phyloP scores from a whole-genome alignment of 116 monocot genomes.

The Papilionanthe hybrid region DNA sequence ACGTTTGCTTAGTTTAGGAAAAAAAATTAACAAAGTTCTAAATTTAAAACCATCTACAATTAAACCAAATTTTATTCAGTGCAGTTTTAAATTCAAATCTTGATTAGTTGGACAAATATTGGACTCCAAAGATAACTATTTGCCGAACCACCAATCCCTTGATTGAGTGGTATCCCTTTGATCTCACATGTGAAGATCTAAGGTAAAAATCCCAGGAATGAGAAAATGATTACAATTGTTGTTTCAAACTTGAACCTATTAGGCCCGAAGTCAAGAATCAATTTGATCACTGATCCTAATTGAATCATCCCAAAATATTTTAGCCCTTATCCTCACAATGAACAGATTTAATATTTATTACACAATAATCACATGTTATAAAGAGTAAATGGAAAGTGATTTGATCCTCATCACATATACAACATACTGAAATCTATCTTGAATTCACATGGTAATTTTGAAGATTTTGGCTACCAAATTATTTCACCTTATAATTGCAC shows the following conservation, averaged over 20 bases:
- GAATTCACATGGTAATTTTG: neutral
- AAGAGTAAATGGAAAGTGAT: too few relatives aligned
- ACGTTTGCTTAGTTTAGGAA: too few relatives aligned
- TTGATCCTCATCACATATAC: neutral
- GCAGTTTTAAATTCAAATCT: neutral
- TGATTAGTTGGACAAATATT: neutral
- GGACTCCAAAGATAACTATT: neutral
- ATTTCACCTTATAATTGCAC: neutral
- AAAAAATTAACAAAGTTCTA: neutral
- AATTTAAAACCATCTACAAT: neutral
- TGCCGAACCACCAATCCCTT: neutral
- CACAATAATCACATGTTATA: too few relatives aligned
- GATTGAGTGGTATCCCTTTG: neutral
- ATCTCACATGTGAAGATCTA: neutral
- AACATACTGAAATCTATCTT: neutral
- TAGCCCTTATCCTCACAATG: too few relatives aligned
- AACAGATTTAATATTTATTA: too few relatives aligned
- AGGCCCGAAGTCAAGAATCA: too few relatives aligned
- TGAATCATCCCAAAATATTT: too few relatives aligned
- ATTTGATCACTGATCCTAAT: too few relatives aligned
- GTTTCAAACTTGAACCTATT: too few relatives aligned
- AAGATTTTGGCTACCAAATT: neutral
- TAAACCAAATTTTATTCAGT: neutral
- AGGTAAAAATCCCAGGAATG: neutral
- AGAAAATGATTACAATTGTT: neutral